These are phyloP conservation scores for Fusarium caatingaense DNA, from an alignment of 2,329 filamentous ascomycete species.

Conservation along the genomic window DNA sequence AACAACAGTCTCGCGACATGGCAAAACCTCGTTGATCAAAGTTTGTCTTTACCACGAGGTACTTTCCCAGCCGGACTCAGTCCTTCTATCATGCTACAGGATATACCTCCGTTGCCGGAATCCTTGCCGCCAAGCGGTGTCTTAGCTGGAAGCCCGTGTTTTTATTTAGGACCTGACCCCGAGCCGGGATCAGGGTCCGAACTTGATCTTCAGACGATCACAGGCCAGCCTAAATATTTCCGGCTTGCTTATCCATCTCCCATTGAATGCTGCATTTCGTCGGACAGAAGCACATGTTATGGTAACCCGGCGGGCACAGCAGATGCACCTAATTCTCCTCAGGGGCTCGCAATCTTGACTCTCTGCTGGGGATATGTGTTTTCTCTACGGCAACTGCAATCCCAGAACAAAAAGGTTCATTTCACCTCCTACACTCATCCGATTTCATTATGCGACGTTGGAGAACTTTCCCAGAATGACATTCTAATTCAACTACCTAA, in stretches of 20 bases:
- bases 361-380: conserved; percentile 47
- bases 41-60: conserved; percentile 36
- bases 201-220: conserved; percentile 39
- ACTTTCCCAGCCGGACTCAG: conserved; percentile 39
- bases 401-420: conserved; percentile 40
- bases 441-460: conserved; percentile 34
- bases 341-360: conserved; percentile 44
- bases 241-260: conserved; percentile 42
- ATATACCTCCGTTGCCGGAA: conserved; percentile 43
- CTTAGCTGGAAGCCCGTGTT: conserved; percentile 31
- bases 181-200: not conserved
- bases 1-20: conserved; percentile 39
- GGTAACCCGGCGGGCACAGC: conserved; percentile 32
- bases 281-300: conserved; percentile 36
- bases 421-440: conserved; percentile 43
- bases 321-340: conserved; percentile 37
- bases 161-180: not conserved
- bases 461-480: conserved; percentile 26
- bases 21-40: conserved; percentile 36
- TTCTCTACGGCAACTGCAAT: conserved; percentile 46
- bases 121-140: conserved; percentile 38
- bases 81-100: conserved; percentile 42
- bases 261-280: conserved; percentile 38
- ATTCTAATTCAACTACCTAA: conserved; percentile 38
- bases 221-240: conserved; percentile 45